Evolutionary conservation across 1,139 yeast species (phyloP).

Genomic region (Magnusiomyces magnusii): DNA sequence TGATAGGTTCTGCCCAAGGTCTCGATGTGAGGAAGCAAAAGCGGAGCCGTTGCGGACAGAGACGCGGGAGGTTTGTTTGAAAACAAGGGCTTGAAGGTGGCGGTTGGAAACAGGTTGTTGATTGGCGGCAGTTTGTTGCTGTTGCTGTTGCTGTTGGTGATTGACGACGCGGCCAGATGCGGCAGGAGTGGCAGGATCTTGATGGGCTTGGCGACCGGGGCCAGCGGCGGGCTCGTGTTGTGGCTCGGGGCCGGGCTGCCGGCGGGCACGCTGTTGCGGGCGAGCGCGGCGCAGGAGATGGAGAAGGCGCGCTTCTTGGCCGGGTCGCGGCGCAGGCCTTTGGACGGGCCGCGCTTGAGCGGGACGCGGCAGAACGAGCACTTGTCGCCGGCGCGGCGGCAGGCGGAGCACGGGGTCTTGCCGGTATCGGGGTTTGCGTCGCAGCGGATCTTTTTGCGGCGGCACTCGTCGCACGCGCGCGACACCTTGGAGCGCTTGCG

Average conservation of each 20-base stretch:
- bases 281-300: conserved; percentile 4
- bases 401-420: conserved; percentile 33
- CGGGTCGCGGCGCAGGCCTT: conserved; percentile 21
- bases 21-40: background rate
- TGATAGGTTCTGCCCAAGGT: background rate
- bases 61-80: background rate
- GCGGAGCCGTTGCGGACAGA: conserved; percentile 4
- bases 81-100: background rate
- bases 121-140: background rate
- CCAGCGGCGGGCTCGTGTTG: background rate
- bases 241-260: background rate
- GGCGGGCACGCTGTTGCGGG: conserved; percentile 3
- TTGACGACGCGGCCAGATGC: no score
- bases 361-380: conserved; percentile 39
- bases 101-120: background rate
- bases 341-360: conserved; percentile 39
- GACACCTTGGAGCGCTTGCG: conserved; percentile 39
- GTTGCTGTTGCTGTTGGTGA: no score
- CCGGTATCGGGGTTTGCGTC: conserved; percentile 32
- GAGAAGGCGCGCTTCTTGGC: conserved; percentile 7
- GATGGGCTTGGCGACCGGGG: background rate
- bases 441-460: conserved; percentile 33
- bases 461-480: conserved; percentile 37
- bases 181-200: background rate
- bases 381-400: conserved; percentile 34